Conservation (phyloP, 352 stramenopile species). For the Pythium aphanidermatum region DNA sequence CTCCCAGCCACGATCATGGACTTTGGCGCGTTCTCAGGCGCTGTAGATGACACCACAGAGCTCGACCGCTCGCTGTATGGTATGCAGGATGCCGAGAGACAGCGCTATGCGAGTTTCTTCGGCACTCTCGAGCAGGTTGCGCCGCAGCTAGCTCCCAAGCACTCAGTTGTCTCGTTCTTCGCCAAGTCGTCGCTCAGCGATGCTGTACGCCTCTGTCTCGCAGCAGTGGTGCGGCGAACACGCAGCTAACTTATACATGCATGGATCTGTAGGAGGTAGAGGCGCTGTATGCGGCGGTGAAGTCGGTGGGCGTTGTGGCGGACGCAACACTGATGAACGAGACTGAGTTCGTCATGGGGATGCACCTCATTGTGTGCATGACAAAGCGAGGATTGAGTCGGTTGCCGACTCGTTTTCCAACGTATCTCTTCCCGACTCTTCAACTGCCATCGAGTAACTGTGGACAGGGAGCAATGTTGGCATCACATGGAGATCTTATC, state of each 20-base stretch:
- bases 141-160: slow-evolving; percentile 14
- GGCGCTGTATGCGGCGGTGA: slow-evolving; percentile 40
- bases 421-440: slow-evolving; percentile 58
- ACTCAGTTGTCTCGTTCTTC: slow-evolving; percentile 45
- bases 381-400: slow-evolving; percentile 55
- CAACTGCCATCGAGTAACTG: background rate
- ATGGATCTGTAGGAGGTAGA: slow-evolving; percentile 27
- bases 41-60: background rate
- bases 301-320: slow-evolving; percentile 28
- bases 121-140: slow-evolving; percentile 29
- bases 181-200: slow-evolving; percentile 31
- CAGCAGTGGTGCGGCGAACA: background rate
- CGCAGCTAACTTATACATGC: background rate
- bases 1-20: slow-evolving; percentile 3
- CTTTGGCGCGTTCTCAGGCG: slow-evolving; percentile 5
- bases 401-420: slow-evolving; percentile 43
- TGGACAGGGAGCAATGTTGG: background rate
- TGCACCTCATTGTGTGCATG: slow-evolving; percentile 79
- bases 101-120: slow-evolving; percentile 60
- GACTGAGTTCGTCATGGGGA: slow-evolving; percentile 58
- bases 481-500: slow-evolving; percentile 18
- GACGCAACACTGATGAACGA: slow-evolving; percentile 32
- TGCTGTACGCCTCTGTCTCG: background rate
- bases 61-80: slow-evolving; percentile 36
- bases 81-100: slow-evolving; percentile 57